Evolutionary conservation across 257 asterid genomes (phyloP), one percentile per base, ranked within the genome.

Genomic region (Asclepias syriaca): DNA sequence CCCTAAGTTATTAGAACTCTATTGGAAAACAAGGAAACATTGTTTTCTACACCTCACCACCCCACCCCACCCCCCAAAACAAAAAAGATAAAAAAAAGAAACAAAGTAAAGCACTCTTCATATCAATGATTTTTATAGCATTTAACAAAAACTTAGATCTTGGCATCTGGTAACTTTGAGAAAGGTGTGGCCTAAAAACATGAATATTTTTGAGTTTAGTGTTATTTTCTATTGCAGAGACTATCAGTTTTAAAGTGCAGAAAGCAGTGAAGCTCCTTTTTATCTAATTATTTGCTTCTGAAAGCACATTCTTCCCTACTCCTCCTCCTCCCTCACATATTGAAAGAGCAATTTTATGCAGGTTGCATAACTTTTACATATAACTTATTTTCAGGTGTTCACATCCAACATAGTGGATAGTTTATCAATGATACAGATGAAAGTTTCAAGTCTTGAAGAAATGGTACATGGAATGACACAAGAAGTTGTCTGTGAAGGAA

Each of bases 391-490:
- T 61, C 89, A 94, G 97, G 89, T 73, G 64, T 87, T 94, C 74
- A 78, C 96, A 60, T 69, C 87, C 76, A 84, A 87, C 61, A 70
- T 88, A 57, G 77, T 84, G 87, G 96, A 89, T 72, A 88, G 90
- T 81, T 80, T 94, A 81, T 91, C 97, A 50, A 68, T 77, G 80
- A 84, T 91, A 79, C 97, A 89, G 87, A 58, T 67, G 75, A 94
- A 94, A 81, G 98, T 94, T 66, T 88, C 96, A 59, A 84, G 84
- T 86, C 93, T 94, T 73, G 98, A 93, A 77, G 74, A 77, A 39
- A 86, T 88, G 80, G 88, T 93, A 54, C 88, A 87, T 80, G 87
- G 86, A 75, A 80, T 93, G 87, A 84, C 93, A 59, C 85, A 86
- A 68, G 96, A 87, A 69, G 76, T 88, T 76, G 83, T 75, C 78